A percentile compares a stretch with the other conserved stretches of the same genome.
These are phyloP conservation scores for Rubroshorea leprosula DNA, from an alignment of 345 rosid genomes.

Conservation along the genomic window DNA sequence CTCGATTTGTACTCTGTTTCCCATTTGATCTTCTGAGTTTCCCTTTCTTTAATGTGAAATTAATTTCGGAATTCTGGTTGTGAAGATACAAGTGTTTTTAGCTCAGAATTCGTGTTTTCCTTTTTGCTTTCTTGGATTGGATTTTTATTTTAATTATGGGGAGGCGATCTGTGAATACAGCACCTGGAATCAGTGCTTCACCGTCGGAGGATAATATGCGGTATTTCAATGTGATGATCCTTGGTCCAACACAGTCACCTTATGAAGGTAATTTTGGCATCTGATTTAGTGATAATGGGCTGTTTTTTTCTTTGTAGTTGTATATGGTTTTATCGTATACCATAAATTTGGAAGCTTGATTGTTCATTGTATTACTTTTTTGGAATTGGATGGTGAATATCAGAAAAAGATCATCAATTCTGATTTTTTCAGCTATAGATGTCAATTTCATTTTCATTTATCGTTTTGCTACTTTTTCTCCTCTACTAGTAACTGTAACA, in stretches of 20 bases:
- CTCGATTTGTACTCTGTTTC: background rate
- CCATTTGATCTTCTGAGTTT: background rate
- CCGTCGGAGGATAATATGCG: slow-evolving; percentile 98
- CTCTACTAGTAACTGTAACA: no score
- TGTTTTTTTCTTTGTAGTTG: no score
- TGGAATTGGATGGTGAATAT: background rate
- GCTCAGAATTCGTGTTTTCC: background rate
- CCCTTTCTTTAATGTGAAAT: no score
- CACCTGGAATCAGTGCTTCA: slow-evolving; percentile 96
- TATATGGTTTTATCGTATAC: no score
- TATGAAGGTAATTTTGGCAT: slow-evolving; percentile 80
- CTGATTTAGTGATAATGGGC: no score
- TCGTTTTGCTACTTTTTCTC: no score
- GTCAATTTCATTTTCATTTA: background rate
- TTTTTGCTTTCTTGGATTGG: background rate
- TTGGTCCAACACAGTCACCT: slow-evolving; percentile 94
- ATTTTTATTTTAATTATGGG: background rate
- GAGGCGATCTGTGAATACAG: slow-evolving; percentile 30
- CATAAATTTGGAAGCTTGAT: no score
- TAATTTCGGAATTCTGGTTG: background rate
- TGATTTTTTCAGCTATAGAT: background rate
- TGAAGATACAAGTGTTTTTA: slow-evolving; percentile 1
- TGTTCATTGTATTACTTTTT: no score
- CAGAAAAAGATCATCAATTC: background rate
- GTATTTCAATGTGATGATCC: slow-evolving; percentile 93